Base-by-base conservation (phyloP, 495 filamentous ascomycete genomes). In the Penicillium waksmanii region DNA sequence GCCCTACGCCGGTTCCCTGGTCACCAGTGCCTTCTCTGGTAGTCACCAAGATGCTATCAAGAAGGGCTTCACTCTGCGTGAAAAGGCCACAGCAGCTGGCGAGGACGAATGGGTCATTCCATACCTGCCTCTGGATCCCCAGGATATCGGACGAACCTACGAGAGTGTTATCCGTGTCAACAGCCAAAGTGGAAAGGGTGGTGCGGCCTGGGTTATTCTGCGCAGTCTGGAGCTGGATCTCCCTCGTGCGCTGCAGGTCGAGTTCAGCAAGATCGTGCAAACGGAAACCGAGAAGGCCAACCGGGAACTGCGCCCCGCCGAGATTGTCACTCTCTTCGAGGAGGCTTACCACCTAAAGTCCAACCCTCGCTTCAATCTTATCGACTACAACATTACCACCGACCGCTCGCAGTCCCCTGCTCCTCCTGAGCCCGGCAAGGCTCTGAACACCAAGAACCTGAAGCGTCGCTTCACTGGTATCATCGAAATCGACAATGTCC, bases 111-210 rank as follows among this genome's bases (percentile, higher is more conserved):
- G 87, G 87, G 70, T 82, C 49, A 82, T 98, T 48, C 95, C 94
- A 2, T 98, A 97, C 71, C 89, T 98, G 34, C 95, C 95, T 17
- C 83, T 98, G 48, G 94, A 97, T 67, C 94, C 93, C 2, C 82
- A 89, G 64, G 93, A 97, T 76, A 97, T 98, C 55, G 95, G 95
- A 23, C 87, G 94, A 11, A 97, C 89, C 31, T 97, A 97, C 82
- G 93, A 97, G 76, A 94, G 94, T 42, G 89, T 97, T 71, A 98
- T 98, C 72, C 90, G 94, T 33, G 95, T 98, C 81, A 98, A 98
- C 76, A 94, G 90, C 21, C 95, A 98, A 70, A 91, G 86, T 60
- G 95, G 95, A 54, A 98, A 98, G 77, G 95, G 93, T 55, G 95
- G 95, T 63, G 89, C 92, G 57, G 94, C 95, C 42, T 98, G 91